These are phyloP conservation scores for Chaetomium sp. DNA, from an alignment of 2,329 filamentous ascomycete species.

Conservation along the genomic window DNA sequence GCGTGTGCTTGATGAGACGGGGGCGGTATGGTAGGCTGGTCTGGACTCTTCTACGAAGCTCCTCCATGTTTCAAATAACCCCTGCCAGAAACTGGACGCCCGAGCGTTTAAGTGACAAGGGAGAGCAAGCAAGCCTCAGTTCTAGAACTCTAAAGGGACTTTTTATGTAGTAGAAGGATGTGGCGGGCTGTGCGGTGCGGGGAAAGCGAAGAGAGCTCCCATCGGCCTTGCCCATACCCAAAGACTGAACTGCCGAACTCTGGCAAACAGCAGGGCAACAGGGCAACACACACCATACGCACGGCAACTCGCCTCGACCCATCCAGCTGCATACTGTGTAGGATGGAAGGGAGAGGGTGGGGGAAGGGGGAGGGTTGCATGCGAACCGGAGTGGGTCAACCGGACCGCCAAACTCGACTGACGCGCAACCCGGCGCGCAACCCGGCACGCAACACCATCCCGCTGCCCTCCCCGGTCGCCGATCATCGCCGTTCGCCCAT, in stretches of 20 bases:
- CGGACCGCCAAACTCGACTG: not conserved
- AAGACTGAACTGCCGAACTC: not conserved
- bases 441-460: not conserved
- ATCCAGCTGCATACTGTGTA: not conserved
- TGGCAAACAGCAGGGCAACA: not conserved
- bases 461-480: not conserved
- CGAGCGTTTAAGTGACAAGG: not conserved
- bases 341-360: not conserved
- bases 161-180: too few species aligned
- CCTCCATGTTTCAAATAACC: not conserved
- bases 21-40: not conserved
- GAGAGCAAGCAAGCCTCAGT: not conserved
- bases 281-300: too few species aligned
- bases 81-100: not conserved
- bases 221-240: not conserved
- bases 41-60: not conserved
- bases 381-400: not conserved
- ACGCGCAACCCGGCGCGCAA: not conserved
- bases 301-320: not conserved
- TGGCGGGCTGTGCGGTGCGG: not conserved
- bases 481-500: not conserved
- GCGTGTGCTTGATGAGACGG: not conserved
- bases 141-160: constrained; percentile 2
- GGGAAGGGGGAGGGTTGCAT: not conserved
- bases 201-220: not conserved